Conservation (phyloP, 2,329 filamentous ascomycete species). For the Proliferodiscus dingleyae region DNA sequence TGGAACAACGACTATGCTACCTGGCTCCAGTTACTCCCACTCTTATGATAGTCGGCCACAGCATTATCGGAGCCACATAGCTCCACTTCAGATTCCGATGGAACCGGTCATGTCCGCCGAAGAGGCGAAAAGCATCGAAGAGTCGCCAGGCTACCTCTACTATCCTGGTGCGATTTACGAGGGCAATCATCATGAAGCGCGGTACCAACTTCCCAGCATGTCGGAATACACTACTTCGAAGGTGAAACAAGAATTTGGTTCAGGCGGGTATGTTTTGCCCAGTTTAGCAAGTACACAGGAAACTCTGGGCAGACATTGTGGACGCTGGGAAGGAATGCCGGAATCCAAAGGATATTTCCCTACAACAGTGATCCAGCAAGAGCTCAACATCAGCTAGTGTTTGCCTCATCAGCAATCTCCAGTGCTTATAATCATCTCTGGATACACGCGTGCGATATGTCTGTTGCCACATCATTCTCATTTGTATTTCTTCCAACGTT, state of each 20-base stretch:
- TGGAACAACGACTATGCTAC: conserved; percentile 25
- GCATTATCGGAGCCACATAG: conserved; percentile 23
- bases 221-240: conserved; percentile 22
- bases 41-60: conserved; percentile 26
- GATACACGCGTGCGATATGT: too few relatives aligned
- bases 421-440: not conserved
- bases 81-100: conserved; percentile 27
- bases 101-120: conserved; percentile 29
- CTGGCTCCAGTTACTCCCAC: conserved; percentile 20
- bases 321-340: conserved; percentile 29
- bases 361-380: conserved; percentile 24
- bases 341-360: conserved; percentile 30
- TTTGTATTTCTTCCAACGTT: not conserved
- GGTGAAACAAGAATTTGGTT: conserved; percentile 27
- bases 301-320: conserved; percentile 24
- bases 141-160: conserved; percentile 28
- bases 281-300: conserved; percentile 23
- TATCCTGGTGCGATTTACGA: conserved; percentile 29
- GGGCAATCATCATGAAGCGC: conserved; percentile 18
- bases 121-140: conserved; percentile 29
- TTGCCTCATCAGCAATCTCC: not conserved
- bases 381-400: conserved; percentile 29
- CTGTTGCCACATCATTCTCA: not conserved
- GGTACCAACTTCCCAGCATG: conserved; percentile 25
- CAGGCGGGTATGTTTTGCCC: conserved; percentile 22